Percentiles rank a stretch among this genome's conserved stretches.
Conservation (phyloP, 129 eudicot species). For the Helichrysum umbraculigerum region DNA sequence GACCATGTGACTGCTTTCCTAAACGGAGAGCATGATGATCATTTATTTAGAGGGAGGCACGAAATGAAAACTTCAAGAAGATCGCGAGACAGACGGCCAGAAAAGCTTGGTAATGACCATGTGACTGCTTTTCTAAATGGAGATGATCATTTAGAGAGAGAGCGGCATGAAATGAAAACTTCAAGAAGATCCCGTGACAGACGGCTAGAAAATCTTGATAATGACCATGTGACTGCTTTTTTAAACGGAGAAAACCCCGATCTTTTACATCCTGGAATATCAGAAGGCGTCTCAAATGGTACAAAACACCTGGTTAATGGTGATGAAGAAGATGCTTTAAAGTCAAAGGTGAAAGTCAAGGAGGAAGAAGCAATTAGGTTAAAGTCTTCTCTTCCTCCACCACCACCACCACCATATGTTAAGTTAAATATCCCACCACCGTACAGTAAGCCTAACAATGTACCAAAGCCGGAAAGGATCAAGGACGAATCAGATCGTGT, state of each 20-base stretch:
- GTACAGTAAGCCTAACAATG: constrained; percentile 49
- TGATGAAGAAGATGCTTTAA: constrained; percentile 24
- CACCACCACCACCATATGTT: constrained; percentile 78
- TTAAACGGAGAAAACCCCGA: constrained; percentile 17
- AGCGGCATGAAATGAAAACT: constrained; percentile 10
- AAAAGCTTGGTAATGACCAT: constrained; percentile 20
- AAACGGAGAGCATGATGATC: constrained; percentile 22
- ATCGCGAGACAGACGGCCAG: constrained; percentile 43
- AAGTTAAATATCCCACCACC: constrained; percentile 73
- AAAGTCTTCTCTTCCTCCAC: constrained; percentile 46
- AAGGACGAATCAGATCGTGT: constrained; percentile 32
- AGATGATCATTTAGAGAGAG: background rate
- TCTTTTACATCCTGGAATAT: constrained; percentile 24
- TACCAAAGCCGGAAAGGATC: constrained; percentile 27
- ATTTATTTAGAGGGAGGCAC: constrained; percentile 3
- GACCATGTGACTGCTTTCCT: background rate
- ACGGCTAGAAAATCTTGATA: constrained; percentile 29
- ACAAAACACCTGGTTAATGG: constrained; percentile 9
- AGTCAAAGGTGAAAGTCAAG: constrained; percentile 30
- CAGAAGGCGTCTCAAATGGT: constrained; percentile 20
- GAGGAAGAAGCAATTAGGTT: constrained; percentile 45
- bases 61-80: constrained; percentile 31
- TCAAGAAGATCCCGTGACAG: constrained; percentile 48
- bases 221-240: background rate
- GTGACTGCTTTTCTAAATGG: constrained; percentile 16